Conservation (phyloP, 1,284 basidiomycete genomes). For the Pascua guehoae region DNA sequence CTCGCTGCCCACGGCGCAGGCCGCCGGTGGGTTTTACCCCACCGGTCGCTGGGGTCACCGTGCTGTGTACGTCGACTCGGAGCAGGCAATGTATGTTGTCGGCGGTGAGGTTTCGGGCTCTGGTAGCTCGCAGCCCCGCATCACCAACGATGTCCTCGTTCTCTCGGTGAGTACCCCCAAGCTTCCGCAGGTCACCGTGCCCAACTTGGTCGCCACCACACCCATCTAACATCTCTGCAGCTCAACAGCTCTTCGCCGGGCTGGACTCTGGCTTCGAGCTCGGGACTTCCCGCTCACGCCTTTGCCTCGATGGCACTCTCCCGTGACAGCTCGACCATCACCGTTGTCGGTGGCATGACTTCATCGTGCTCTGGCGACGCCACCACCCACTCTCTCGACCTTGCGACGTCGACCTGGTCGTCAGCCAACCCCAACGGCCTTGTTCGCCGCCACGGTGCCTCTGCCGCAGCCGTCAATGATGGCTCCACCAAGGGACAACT, state of each 20-base stretch:
- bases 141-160: slow-evolving; percentile 48
- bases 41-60: slow-evolving; percentile 48
- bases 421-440: slow-evolving; percentile 27
- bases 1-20: slow-evolving; percentile 19
- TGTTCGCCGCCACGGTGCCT: slow-evolving; percentile 37
- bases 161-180: slow-evolving; percentile 31
- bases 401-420: slow-evolving; percentile 28
- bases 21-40: slow-evolving; percentile 23
- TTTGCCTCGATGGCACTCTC: slow-evolving; percentile 38
- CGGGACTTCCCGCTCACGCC: slow-evolving; percentile 43
- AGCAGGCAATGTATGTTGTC: slow-evolving; percentile 45
- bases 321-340: slow-evolving; percentile 26
- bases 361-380: slow-evolving; percentile 37
- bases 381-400: slow-evolving; percentile 37
- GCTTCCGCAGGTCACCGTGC: too few relatives aligned
- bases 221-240: slow-evolving; percentile 14
- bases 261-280: slow-evolving; percentile 33
- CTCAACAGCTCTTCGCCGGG: slow-evolving; percentile 38
- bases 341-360: slow-evolving; percentile 46
- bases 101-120: slow-evolving; percentile 40
- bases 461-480: slow-evolving; percentile 28
- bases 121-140: slow-evolving; percentile 38
- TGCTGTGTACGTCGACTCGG: slow-evolving; percentile 40
- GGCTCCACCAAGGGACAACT: slow-evolving; percentile 26
- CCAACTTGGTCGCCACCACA: not conserved